phyloP scores from a whole-genome alignment of 2,329 filamentous ascomycete genomes.

The Emmonsiellopsis sp. region DNA sequence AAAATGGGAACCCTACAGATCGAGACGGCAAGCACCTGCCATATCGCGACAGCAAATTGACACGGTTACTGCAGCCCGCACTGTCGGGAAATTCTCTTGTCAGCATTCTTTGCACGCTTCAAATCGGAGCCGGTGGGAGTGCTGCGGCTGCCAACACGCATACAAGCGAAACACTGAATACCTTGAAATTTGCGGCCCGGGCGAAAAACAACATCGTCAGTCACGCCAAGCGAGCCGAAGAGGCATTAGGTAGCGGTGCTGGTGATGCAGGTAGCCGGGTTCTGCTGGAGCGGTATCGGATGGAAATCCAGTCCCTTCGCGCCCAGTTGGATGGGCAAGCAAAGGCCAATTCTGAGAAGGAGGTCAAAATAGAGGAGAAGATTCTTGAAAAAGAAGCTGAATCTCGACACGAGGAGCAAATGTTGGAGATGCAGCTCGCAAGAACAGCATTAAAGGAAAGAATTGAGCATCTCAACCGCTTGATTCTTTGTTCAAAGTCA shows the following conservation, averaged over 20 bases:
- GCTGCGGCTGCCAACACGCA: constrained; percentile 63
- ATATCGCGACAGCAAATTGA: constrained; percentile 96
- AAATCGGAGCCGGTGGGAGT: constrained; percentile 69
- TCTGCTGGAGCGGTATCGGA: constrained; percentile 80
- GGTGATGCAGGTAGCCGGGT: constrained; percentile 75
- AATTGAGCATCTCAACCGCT: constrained; percentile 89
- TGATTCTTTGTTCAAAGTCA: constrained; percentile 93
- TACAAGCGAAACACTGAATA: constrained; percentile 84
- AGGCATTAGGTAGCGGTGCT: constrained; percentile 69
- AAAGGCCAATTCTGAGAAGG: constrained; percentile 54
- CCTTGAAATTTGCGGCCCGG: constrained; percentile 88
- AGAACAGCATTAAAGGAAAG: constrained; percentile 92
- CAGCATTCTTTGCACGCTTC: constrained; percentile 94
- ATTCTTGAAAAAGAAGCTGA: constrained; percentile 71
- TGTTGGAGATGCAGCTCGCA: constrained; percentile 96
- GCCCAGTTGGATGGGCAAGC: constrained; percentile 75
- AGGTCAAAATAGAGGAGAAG: constrained; percentile 38
- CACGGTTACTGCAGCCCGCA: constrained; percentile 80
- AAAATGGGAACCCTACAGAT: constrained; percentile 60
- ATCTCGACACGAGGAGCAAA: constrained; percentile 87
- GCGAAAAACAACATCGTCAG: constrained; percentile 98
- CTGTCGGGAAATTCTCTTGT: constrained; percentile 89
- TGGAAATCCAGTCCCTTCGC: constrained; percentile 80
- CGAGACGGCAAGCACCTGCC: constrained; percentile 88
- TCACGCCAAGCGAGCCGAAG: constrained; percentile 89